phyloP scores from a whole-genome alignment of 73 alveolate genomes.

The Paramecium bursaria region DNA sequence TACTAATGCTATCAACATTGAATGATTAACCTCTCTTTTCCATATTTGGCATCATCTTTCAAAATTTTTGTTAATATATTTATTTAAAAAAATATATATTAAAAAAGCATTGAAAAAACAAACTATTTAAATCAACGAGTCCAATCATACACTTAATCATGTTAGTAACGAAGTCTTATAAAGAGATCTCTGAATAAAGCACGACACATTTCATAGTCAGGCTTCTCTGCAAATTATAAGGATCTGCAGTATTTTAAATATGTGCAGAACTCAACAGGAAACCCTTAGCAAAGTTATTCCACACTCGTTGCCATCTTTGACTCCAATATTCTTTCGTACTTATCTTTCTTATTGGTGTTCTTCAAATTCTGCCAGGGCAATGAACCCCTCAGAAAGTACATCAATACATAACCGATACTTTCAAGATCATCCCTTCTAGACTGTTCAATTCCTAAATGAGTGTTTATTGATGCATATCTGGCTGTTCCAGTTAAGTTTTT shows the following conservation, averaged over 20 bases:
- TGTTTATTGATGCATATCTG: slow-evolving; percentile 91
- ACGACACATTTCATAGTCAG: slow-evolving; percentile 83
- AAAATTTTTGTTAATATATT: too few relatives aligned
- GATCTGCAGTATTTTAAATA: slow-evolving; percentile 84
- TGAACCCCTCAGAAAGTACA: slow-evolving; percentile 88
- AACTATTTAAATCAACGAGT: too few relatives aligned
- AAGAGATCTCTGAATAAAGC: slow-evolving; percentile 78
- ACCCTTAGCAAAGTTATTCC: slow-evolving; percentile 81
- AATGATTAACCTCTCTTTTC: background rate
- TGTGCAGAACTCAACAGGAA: slow-evolving; percentile 82
- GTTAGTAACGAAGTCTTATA: slow-evolving; percentile 65
- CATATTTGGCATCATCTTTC: too few relatives aligned
- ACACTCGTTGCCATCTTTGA: slow-evolving; percentile 80
- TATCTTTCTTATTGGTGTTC: slow-evolving; percentile 76
- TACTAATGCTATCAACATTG: background rate
- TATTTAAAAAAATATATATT: too few relatives aligned
- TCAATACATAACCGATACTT: slow-evolving; percentile 85
- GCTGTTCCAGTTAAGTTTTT: slow-evolving; percentile 96
- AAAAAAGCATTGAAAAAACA: too few relatives aligned
- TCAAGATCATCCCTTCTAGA: slow-evolving; percentile 95
- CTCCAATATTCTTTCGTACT: slow-evolving; percentile 80
- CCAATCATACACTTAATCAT: slow-evolving; percentile 88
- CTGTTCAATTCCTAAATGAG: slow-evolving; percentile 92
- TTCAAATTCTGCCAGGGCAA: slow-evolving; percentile 94
- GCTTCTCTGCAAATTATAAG: slow-evolving; percentile 88